Base-by-base conservation (phyloP, 208 protist species). In the Zelonia costaricensis region DNA sequence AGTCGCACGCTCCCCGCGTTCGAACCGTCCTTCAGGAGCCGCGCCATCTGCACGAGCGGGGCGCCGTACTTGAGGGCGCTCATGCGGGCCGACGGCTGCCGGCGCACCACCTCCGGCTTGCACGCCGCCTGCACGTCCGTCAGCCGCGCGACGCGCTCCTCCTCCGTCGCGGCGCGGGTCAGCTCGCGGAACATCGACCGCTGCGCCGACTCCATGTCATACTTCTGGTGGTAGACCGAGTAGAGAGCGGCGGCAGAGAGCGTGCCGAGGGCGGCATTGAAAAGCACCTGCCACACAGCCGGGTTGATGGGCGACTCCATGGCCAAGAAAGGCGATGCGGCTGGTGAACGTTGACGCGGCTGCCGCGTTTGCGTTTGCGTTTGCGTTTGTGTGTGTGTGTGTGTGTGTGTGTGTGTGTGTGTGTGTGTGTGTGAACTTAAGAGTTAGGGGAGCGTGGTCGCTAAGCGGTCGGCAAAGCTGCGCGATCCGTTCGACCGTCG, bases 301-400 rank as follows among this genome's bases (percentile, higher is more conserved):
- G 85, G 88, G 68, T 91, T 89, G 47, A 95, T 91, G 0, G 88
- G 88, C 10, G 88, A 95, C 68, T 95, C 85, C 88, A 95, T 95
- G 5, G 6, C 69, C n/a, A n/a, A n/a, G n/a, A n/a, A n/a, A n/a
- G n/a, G n/a, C n/a, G n/a, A n/a, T n/a, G n/a, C n/a, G n/a, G n/a
- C n/a, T n/a, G n/a, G n/a, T n/a, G n/a, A n/a, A n/a, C n/a, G n/a
- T n/a, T n/a, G n/a, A n/a, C n/a, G n/a, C n/a, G n/a, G n/a, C n/a
- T n/a, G n/a, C n/a, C n/a, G n/a, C n/a, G n/a, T n/a, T n/a, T n/a
- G n/a, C n/a, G n/a, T 35, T 15, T 36, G n/a, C 38, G 12, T 20
- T 53, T 33, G 6, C 25, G 20, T 0, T 38, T 31, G 7, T 8
- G 25, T 15, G 10, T 52, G 10, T 52, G 9, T 33, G 27, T 52